Evolutionary conservation across 2,329 filamentous ascomycete species (phyloP).

Genomic region (Botrytis fragariae): DNA sequence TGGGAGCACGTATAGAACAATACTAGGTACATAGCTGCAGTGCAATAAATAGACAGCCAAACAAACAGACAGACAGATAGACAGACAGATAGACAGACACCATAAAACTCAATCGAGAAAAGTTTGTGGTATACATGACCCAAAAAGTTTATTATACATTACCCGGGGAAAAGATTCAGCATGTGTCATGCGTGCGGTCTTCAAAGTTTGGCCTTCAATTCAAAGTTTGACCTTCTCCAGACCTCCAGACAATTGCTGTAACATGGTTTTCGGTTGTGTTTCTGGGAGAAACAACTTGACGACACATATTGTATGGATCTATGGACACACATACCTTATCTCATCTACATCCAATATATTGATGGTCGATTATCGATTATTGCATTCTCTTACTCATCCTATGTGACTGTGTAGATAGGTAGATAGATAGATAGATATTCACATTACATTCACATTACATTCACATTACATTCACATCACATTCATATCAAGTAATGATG

Average conservation of each 20-base stretch:
- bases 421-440: neutral
- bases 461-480: neutral
- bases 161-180: neutral
- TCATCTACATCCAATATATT: neutral
- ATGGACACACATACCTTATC: neutral
- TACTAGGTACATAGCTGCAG: no score
- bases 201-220: neutral
- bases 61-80: neutral
- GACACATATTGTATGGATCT: neutral
- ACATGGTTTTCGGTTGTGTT: neutral
- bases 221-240: neutral
- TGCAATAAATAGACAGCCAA: neutral
- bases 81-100: neutral
- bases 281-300: neutral
- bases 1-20: neutral
- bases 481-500: neutral
- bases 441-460: neutral
- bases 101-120: no score
- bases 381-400: neutral
- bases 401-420: neutral
- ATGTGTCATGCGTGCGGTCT: neutral
- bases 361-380: neutral
- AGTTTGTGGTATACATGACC: no score
- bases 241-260: neutral
- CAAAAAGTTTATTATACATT: neutral